Evolutionary conservation across 75 land plant species (phyloP), one percentile per base, ranked within the genome.

Genomic region (Cryptomeria japonica): DNA sequence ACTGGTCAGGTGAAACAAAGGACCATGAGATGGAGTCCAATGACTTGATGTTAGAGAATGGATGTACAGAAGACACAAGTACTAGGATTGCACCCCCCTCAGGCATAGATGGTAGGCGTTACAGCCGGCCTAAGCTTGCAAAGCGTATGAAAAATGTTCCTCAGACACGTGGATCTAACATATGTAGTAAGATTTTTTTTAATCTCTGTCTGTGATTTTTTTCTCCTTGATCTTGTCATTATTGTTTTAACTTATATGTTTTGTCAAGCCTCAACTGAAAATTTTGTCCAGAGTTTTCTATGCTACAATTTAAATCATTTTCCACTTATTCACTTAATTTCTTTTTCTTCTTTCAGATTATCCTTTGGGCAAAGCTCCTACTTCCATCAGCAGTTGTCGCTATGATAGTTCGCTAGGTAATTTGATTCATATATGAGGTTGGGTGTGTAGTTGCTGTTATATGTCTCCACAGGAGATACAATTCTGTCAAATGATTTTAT

Each of bases 381-480:
- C 89, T 85, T 86, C 94, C 47, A 72, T 70, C 86, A 87, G 68
- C 80, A 88, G 86, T 75, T 95, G 98, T 79, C 97, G 98, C 22
- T 96, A 94, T 89, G 98, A 97, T 87, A 97, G 95, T 87, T 97
- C 98, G 64, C 90, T 97, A 80, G 96, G 98, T 96, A 87, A 85
- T 88, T 4, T 46, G 19, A 28, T 19, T 31, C 55, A 80, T 87
- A 83, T 38, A 49, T 70, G 39, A 89, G 42, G 22, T 44, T 84
- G 37, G 51, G 47, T 75, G 47, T 42, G 38, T 10, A 68, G 80
- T 31, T 86, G 34, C 39, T 90, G n/a, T 19, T 88, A 32, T 36
- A 68, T 75, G 47, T 44, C 80, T n/a, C 56, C 51, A 25, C 25
- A 80, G 80, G 58, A 73, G 28, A 19, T 89, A 51, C 85, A 42